phyloP scores from a whole-genome alignment of 352 stramenopile species.

The Pythium oligandrum region DNA sequence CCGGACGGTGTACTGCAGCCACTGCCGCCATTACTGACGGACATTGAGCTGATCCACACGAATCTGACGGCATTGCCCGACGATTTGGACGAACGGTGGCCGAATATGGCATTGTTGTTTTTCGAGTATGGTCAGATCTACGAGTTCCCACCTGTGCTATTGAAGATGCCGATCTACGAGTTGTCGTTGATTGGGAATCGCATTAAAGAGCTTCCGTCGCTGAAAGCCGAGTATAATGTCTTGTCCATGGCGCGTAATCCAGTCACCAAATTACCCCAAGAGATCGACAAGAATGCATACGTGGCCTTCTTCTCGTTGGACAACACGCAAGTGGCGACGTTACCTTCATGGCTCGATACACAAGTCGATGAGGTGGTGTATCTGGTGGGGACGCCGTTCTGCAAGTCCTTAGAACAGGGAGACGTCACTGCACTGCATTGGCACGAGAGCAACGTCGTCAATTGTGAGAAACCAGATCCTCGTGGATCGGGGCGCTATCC shows the following conservation, averaged over 20 bases:
- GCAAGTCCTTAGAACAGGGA: neutral
- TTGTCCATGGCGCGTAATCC: conserved; percentile 14
- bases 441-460: neutral
- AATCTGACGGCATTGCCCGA: conserved; percentile 20
- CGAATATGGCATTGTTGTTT: conserved; percentile 15
- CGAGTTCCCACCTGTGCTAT: conserved; percentile 8
- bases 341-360: conserved; percentile 5
- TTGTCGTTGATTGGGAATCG: conserved; percentile 16
- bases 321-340: neutral
- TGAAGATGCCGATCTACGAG: conserved; percentile 8
- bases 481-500: conserved; percentile 6
- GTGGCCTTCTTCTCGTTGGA: conserved; percentile 10
- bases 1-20: conserved; percentile 6
- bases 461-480: conserved; percentile 1
- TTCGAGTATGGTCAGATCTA: conserved; percentile 16
- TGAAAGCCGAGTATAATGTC: conserved; percentile 1
- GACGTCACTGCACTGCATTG: neutral
- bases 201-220: neutral
- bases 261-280: conserved; percentile 2
- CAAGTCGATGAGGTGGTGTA: conserved; percentile 1
- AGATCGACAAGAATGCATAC: neutral
- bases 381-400: neutral
- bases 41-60: conserved; percentile 22
- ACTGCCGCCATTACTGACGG: conserved; percentile 4
- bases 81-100: conserved; percentile 22